Evolutionary conservation across 805 yeast species (phyloP).

Genomic region (Yarrowia hollandica): DNA sequence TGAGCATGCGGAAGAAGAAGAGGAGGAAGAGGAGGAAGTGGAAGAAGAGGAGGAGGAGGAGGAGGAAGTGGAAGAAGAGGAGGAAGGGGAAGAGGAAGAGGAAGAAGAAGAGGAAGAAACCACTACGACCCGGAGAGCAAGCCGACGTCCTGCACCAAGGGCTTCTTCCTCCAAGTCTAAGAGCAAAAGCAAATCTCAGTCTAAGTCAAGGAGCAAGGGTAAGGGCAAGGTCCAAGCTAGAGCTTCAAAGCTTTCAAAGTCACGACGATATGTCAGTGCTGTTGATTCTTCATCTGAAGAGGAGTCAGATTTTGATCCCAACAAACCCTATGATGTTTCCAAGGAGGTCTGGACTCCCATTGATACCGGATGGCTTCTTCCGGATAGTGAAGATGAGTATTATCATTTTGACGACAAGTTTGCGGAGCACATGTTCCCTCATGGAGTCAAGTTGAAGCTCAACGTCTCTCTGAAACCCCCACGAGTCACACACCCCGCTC

Average conservation of each 20-base stretch:
- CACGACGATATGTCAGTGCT: constrained; percentile 11
- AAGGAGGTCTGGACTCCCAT: constrained; percentile 10
- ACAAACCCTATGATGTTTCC: constrained; percentile 13
- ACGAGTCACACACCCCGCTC: constrained; percentile 57
- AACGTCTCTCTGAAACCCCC: constrained; percentile 40
- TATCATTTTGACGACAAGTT: constrained; percentile 29
- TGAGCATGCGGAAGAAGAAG: constrained; percentile 19
- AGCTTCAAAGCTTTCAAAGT: constrained; percentile 13
- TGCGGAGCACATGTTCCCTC: constrained; percentile 25
- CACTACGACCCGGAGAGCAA: background rate
- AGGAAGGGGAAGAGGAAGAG: constrained; percentile 22
- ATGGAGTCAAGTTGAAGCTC: constrained; percentile 27
- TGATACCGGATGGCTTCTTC: constrained; percentile 26
- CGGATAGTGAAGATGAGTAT: constrained; percentile 24
- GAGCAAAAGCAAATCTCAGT: background rate
- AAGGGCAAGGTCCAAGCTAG: background rate
- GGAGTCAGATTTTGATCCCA: constrained; percentile 22
- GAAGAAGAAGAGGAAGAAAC: background rate
- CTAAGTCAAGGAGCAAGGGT: background rate
- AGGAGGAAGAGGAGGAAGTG: background rate
- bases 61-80: constrained; percentile 23
- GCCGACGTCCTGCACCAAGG: background rate
- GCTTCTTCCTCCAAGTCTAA: background rate
- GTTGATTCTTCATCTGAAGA: constrained; percentile 23
- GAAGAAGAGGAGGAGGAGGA: constrained; percentile 14